Evolutionary conservation across 139 green algal species (phyloP).

Genomic region (Auxenochlorella protothecoides): DNA sequence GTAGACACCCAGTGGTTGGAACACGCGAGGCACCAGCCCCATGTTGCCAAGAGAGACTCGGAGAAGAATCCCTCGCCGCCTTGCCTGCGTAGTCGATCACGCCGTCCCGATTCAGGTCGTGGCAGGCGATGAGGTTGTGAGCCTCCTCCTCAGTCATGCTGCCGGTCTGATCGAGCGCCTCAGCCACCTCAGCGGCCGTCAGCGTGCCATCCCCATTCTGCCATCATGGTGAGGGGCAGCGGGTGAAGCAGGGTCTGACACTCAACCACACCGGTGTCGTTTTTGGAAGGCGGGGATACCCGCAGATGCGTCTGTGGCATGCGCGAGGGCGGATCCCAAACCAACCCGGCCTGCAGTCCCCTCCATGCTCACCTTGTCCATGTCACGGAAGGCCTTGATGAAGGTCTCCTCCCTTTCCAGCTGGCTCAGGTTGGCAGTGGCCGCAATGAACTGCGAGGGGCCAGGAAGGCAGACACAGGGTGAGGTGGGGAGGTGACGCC

Average conservation of each 20-base stretch:
- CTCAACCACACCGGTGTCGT: too few species aligned
- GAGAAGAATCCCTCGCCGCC: too few species aligned
- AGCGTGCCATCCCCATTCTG: constrained; percentile 15
- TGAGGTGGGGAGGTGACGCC: too few species aligned
- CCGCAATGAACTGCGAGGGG: constrained; percentile 31
- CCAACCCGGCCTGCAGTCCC: neutral
- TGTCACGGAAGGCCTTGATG: constrained; percentile 44
- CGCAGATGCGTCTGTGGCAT: too few species aligned
- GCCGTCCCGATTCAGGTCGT: constrained; percentile 31
- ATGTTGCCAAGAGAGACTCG: too few species aligned
- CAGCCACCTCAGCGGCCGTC: constrained; percentile 9
- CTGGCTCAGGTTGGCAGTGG: constrained; percentile 49
- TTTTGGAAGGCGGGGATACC: too few species aligned
- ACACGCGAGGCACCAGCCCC: neutral
- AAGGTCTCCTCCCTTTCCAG: constrained; percentile 44
- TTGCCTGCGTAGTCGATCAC: constrained; percentile 27
- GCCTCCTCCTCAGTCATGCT: constrained; percentile 12
- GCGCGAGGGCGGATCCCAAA: too few species aligned
- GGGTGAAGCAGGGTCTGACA: too few species aligned
- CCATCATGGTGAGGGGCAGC: neutral
- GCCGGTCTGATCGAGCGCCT: constrained; percentile 3
- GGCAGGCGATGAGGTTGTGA: constrained; percentile 13
- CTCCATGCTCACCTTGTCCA: constrained; percentile 20
- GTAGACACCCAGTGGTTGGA: neutral
- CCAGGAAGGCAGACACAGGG: too few species aligned